Evolutionary conservation across 257 asterid species (phyloP).

Genomic region (Echites panduratus): DNA sequence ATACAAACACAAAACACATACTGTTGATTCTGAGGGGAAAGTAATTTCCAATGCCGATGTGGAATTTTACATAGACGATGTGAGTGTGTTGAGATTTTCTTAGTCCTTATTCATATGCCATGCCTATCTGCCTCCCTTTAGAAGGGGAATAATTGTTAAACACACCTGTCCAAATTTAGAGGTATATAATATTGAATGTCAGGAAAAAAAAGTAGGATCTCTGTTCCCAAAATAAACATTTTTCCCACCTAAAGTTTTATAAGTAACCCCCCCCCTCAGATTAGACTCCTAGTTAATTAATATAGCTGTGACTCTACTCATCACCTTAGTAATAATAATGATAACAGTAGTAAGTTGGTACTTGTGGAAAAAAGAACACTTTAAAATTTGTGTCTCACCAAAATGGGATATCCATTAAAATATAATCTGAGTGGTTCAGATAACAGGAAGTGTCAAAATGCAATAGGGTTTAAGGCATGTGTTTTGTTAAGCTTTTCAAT

Average conservation of each 20-base stretch:
- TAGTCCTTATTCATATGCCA: background rate
- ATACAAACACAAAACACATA: slow-evolving; percentile 90
- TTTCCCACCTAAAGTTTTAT: background rate
- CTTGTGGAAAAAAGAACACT: background rate
- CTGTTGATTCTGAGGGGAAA: slow-evolving; percentile 70
- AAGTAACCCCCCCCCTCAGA: background rate
- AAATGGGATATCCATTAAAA: background rate
- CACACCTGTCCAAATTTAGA: background rate
- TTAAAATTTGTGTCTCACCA: background rate
- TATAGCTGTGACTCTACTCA: background rate
- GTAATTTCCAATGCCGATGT: slow-evolving; percentile 71
- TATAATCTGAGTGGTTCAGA: background rate
- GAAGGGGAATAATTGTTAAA: background rate
- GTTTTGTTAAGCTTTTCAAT: background rate
- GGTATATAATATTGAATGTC: background rate
- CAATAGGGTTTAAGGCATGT: background rate
- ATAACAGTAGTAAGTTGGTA: background rate
- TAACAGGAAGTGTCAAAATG: background rate
- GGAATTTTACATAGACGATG: slow-evolving; percentile 81
- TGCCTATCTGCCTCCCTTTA: background rate
- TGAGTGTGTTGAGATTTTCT: slow-evolving; percentile 28
- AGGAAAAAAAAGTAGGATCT: background rate
- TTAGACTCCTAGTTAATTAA: too few species aligned
- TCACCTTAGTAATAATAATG: background rate
- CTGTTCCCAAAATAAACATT: background rate